Evolutionary conservation across 106 monocot genomes (phyloP).

Genomic region (Acorus gramineus): DNA sequence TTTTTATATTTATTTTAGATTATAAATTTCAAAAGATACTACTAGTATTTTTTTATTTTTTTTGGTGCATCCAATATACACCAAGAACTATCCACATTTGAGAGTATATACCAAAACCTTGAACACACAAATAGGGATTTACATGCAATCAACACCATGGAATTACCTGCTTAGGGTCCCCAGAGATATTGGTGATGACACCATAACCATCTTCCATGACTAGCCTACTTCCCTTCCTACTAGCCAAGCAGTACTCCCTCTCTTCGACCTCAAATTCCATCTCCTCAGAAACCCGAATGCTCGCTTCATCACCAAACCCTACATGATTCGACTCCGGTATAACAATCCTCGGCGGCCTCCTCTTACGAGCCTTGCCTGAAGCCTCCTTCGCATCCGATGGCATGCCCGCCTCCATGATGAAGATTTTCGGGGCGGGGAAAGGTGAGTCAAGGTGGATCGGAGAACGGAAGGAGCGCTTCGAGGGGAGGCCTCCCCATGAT

Average conservation of each 20-base stretch:
- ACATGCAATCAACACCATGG: no score
- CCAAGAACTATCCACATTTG: no score
- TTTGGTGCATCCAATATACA: no score
- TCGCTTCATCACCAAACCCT: not conserved
- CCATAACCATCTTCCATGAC: conserved; percentile 78
- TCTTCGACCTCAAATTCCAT: conserved; percentile 34
- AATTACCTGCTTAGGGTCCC: conserved; percentile 51
- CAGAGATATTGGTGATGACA: conserved; percentile 35
- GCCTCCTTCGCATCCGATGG: no score
- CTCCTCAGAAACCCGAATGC: no score
- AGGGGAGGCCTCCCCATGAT: conserved; percentile 6
- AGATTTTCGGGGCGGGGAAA: not conserved
- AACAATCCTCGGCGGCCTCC: conserved; percentile 47
- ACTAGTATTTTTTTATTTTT: no score
- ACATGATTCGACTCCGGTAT: conserved; percentile 22
- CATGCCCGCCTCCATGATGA: no score
- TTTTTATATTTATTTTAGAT: no score
- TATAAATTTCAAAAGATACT: no score
- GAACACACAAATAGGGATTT: no score
- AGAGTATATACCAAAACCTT: no score
- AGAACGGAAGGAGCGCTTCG: not conserved
- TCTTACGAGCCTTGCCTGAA: conserved; percentile 5
- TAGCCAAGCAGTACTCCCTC: conserved; percentile 40
- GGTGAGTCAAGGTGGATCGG: not conserved
- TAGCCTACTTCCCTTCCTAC: conserved; percentile 39